Base-by-base conservation (phyloP, 139 green algal genomes). In the Edaphochlamys debaryana region DNA sequence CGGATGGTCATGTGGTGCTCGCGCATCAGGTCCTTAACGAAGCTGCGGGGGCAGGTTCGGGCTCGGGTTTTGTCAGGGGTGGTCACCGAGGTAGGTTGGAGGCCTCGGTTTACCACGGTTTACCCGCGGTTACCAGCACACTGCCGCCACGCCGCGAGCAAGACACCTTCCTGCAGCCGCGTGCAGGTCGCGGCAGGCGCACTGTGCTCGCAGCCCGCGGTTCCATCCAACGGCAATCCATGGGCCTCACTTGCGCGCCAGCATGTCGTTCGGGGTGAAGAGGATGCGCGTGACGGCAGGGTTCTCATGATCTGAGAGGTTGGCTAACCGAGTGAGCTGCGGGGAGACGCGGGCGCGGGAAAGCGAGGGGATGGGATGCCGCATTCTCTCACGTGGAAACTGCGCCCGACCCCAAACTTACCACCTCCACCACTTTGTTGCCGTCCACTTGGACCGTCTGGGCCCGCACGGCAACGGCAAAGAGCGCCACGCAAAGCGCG, bases 211-310 rank as follows among this genome's bases (percentile, higher is more conserved):
- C 48, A 54, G 11, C 11, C 11, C 15, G 48, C 15, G 48, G 11
- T 23, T 23, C 15, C 15, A 54, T 54, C 11, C 11, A 54, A 23
- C 48, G 48, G 48, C 48, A 15, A 9, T 23, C 15, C 48, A 54
- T 54, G 15, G 48, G 8, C 85, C 85, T 71, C 37, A 93, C 73
- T 67, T 79, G 45, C 94, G 85, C 0, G 90, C 96, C 23, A 85
- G 36, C 75, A 98, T 83, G 86, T 99, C 97, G 15, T 92, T 93
- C 0, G 89, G 64, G 0, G 97, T 98, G 85, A 98, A 99, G 1
- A 99, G 80, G 15, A 99, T 87, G 4, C 97, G 85, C 0, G 97
- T 99, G 27, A 99, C 96, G n/a, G 95, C 93, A 27, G 96, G 96
- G 42, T 92, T 89, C 1, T 94, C 92, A 52, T 96, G 82, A 50